phyloP scores from a whole-genome alignment of 1,284 basidiomycete genomes.

The Apiotrichum siamense region DNA sequence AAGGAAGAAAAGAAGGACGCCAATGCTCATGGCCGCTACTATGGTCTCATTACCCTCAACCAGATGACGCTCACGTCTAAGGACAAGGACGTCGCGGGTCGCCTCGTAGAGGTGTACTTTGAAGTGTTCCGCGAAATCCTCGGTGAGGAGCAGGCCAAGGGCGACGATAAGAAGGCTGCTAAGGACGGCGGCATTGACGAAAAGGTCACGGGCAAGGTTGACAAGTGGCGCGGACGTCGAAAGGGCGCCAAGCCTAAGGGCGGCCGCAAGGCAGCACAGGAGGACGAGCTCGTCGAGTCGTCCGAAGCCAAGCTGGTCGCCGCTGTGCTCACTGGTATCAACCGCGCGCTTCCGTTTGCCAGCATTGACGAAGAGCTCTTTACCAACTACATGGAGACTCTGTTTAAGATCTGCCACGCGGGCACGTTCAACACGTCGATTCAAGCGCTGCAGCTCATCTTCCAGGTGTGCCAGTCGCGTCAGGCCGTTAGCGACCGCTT shows the following conservation, averaged over 20 bases:
- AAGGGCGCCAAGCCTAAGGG: constrained; percentile 44
- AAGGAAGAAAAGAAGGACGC: constrained; percentile 46
- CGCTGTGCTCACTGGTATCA: constrained; percentile 89
- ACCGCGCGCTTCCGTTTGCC: constrained; percentile 90
- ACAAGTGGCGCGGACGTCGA: constrained; percentile 44
- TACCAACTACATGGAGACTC: constrained; percentile 80
- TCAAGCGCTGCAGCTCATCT: constrained; percentile 87
- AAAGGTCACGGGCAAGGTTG: constrained; percentile 47
- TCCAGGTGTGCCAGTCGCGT: constrained; percentile 60
- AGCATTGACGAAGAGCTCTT: constrained; percentile 64
- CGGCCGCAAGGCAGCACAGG: constrained; percentile 36
- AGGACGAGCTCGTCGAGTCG: constrained; percentile 64
- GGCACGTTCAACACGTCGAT: constrained; percentile 88
- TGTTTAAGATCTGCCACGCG: constrained; percentile 93
- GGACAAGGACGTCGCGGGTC: constrained; percentile 72
- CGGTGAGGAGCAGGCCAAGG: constrained; percentile 51
- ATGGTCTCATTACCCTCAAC: constrained; percentile 87
- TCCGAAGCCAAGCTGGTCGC: constrained; percentile 77
- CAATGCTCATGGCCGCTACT: constrained; percentile 71
- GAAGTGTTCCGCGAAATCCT: constrained; percentile 87
- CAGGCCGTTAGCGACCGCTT: constrained; percentile 69
- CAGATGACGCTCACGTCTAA: constrained; percentile 74
- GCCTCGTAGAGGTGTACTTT: constrained; percentile 87
- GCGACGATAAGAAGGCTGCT: constrained; percentile 42
- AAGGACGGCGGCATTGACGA: constrained; percentile 46